Evolutionary conservation across 1,284 basidiomycete species (phyloP).

Genomic region (Athelia sp.): DNA sequence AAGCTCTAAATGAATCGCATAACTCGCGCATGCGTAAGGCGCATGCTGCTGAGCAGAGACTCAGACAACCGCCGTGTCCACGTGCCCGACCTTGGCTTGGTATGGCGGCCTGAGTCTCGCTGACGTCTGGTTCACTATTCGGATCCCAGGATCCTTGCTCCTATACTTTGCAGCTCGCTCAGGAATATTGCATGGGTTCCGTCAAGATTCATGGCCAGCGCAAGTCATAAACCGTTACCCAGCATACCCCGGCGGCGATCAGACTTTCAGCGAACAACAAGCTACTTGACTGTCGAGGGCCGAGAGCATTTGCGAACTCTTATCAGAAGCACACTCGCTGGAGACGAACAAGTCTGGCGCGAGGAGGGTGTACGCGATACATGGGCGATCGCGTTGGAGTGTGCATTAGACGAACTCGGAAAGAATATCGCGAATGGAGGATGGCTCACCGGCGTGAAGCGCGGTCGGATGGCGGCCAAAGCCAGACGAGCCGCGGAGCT

Average conservation of each 20-base stretch:
- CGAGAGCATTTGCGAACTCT: slow-evolving; percentile 11
- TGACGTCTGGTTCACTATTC: too few species aligned
- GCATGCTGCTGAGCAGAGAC: too few species aligned
- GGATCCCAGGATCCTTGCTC: too few species aligned
- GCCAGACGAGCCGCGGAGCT: slow-evolving; percentile 7
- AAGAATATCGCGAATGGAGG: slow-evolving; percentile 24
- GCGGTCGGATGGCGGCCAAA: slow-evolving; percentile 4
- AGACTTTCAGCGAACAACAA: neutral
- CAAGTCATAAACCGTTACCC: slow-evolving; percentile 2
- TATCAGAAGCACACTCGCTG: slow-evolving; percentile 6
- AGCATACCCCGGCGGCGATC: neutral
- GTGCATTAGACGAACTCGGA: slow-evolving; percentile 32
- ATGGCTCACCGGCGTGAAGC: slow-evolving; percentile 29
- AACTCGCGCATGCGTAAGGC: too few species aligned
- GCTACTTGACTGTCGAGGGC: slow-evolving; percentile 10
- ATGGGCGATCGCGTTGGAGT: slow-evolving; percentile 26
- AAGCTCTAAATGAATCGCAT: too few species aligned
- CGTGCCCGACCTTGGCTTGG: too few species aligned
- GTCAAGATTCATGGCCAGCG: neutral
- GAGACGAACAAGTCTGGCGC: slow-evolving; percentile 8
- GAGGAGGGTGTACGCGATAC: slow-evolving; percentile 17
- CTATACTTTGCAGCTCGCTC: too few species aligned
- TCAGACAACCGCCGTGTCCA: too few species aligned
- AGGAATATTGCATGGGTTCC: too few species aligned
- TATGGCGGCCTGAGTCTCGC: too few species aligned